Base-by-base conservation (phyloP, 2,329 filamentous ascomycete genomes). In the Polychaeton citri region DNA sequence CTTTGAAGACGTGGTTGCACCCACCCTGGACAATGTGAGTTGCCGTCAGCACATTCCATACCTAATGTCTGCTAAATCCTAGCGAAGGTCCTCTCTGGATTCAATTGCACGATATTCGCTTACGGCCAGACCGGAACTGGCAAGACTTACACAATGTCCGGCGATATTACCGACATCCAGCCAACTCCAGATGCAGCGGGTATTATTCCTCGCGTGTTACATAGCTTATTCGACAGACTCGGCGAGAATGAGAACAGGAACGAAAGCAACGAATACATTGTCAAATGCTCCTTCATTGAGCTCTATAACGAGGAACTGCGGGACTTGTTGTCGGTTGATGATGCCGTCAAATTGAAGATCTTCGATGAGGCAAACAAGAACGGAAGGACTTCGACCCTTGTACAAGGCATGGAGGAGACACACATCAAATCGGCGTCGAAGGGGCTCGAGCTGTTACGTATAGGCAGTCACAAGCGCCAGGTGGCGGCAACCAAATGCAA, bases 401-500 rank as follows among this genome's bases (percentile, higher is more conserved):
- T 98, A 2, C 90, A 98, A 58, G 90, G 90, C 3, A 93, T 98
- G 85, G 92, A 96, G 58, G 90, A 98, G 60, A 81, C 81, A 5
- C 83, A 94, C 56, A 93, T 98, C 51, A 82, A 83, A 53, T 81
- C 69, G 44, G 87, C 90, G 0, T 70, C 74, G 9, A 81, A 86
- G 34, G 90, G 90, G 41, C 87, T 98, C 59, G 81, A 83, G 60
- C 71, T 95, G 43, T 72, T 98, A 32, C 84, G 90, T 49, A 72
- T 80, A 44, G 92, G 90, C 43, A 95, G 86, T 58, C 71, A 90
- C 62, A 93, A 87, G 60, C 81, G 90, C 34, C 90, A 98, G 60
- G 90, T 98, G n/a, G 92, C 90, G 5, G 86, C 92, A 3, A 98
- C 90, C n/a, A 96, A 96, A 61, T 98, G 90, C 72, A 98, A 98